Evolutionary conservation across 2,329 filamentous ascomycete species (phyloP), one percentile per base, ranked within the genome.

Genomic region (Cladophialophora psammophila): DNA sequence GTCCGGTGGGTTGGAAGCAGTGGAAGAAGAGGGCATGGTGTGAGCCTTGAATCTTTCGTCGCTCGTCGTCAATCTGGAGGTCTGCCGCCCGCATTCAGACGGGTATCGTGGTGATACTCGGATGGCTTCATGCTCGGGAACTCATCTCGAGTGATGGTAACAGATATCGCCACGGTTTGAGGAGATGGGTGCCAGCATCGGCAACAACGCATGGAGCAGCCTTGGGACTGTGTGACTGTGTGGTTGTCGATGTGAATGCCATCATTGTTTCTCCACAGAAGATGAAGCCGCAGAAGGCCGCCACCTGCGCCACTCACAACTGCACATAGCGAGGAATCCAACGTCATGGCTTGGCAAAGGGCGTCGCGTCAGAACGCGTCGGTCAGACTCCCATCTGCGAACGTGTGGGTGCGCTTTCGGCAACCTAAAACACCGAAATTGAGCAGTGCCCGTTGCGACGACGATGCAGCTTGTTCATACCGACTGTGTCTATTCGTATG

Each of bases 111-210:
- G 45, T 58, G 60, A 42, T 40, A 48, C 53, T 64, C 60, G 42
- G 34, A 61, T 32, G 53, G 60, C 56, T 60, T 69, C 67, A 69
- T 69, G 58, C 63, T 68, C 61, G 42, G 42, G 42, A 54, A 26
- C 5, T 59, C 42, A 55, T 60, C 50, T 42, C 45, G 26, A 54
- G 40, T 4, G 15, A 35, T 12, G 45, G 12, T 13, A 7, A 50
- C 15, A 7, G n/a, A 38, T 52, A 31, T 60, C 26, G 10, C 42
- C 58, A 26, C n/a, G 18, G 45, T 50, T n/a, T n/a, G 38, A 61
- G 48, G 13, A 45, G 59, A 61, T 18, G 35, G 35, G 45, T 42
- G 35, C 34, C 34, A 52, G n/a, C 15, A 13, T 32, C 52, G 48
- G 26, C 45, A 35, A 36, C 53, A 55, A 36, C 6, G 53, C 53